Conservation (phyloP, 306 rosid species). For the Pterocarpus santalinus region DNA sequence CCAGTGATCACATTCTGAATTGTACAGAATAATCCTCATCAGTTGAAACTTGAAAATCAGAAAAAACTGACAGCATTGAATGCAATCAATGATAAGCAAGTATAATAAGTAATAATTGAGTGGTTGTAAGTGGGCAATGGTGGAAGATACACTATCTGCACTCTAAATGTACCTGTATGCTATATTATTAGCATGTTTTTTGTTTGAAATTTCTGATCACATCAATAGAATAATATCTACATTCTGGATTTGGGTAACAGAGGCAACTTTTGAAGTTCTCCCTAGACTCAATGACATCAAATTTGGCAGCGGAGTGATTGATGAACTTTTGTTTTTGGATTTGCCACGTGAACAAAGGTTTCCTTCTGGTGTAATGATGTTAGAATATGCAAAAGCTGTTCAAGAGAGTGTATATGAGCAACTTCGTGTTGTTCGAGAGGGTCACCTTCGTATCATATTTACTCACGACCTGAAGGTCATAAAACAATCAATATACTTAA, state of each 20-base stretch:
- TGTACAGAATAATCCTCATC: neutral
- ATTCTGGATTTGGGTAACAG: conserved; percentile 60
- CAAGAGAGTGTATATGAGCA: conserved; percentile 98
- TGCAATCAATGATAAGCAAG: neutral
- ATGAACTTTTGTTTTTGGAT: conserved; percentile 91
- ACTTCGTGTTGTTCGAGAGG: conserved; percentile 97
- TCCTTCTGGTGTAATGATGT: conserved; percentile 82
- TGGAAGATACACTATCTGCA: neutral
- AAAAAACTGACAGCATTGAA: neutral
- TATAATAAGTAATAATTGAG: neutral
- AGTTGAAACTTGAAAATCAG: conserved; percentile 1
- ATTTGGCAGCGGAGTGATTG: conserved; percentile 94
- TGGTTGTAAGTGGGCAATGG: neutral
- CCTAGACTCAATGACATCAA: conserved; percentile 95
- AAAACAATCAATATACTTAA: neutral
- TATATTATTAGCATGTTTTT: neutral
- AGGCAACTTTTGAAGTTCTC: conserved; percentile 97
- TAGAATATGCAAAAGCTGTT: conserved; percentile 93
- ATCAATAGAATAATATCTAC: conserved; percentile 27
- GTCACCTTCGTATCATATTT: conserved; percentile 91
- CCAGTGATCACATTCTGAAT: neutral
- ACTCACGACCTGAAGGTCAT: conserved; percentile 88
- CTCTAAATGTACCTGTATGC: neutral
- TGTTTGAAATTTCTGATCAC: conserved; percentile 12
- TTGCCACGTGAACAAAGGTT: conserved; percentile 82